These are phyloP conservation scores for Emericellopsis terricola DNA, from an alignment of 495 filamentous ascomycete species.

Conservation along the genomic window DNA sequence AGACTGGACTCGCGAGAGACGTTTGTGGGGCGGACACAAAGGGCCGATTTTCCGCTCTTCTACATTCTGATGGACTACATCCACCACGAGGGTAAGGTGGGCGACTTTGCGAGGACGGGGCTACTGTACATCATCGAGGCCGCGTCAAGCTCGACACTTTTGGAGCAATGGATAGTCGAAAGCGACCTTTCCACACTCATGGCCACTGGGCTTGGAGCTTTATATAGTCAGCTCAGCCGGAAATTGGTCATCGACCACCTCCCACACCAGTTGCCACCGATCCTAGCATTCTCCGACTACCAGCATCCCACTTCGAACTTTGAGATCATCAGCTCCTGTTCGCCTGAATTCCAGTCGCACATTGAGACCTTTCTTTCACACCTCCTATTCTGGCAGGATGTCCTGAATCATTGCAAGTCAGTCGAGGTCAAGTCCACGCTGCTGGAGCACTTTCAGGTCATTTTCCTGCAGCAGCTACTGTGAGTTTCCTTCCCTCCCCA, in stretches of 20 bases:
- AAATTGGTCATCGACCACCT: conserved; percentile 45
- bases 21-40: conserved; percentile 74
- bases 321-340: conserved; percentile 53
- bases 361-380: conserved; percentile 91
- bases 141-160: conserved; percentile 55
- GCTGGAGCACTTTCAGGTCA: conserved; percentile 89
- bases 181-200: conserved; percentile 93
- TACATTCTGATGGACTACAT: conserved; percentile 92
- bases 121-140: conserved; percentile 91
- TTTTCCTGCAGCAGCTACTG: conserved; percentile 91
- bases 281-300: conserved; percentile 77
- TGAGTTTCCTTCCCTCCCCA: conserved; percentile 23
- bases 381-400: conserved; percentile 93
- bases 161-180: conserved; percentile 93
- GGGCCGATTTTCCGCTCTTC: conserved; percentile 88
- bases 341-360: conserved; percentile 52
- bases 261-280: conserved; percentile 50
- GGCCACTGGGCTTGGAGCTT: conserved; percentile 84
- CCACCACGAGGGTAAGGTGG: conserved; percentile 77
- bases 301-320: conserved; percentile 37
- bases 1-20: conserved; percentile 26
- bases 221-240: conserved; percentile 91
- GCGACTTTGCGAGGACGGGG: conserved; percentile 94
- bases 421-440: conserved; percentile 80
- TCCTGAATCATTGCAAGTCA: conserved; percentile 85